Base-by-base conservation (phyloP, 2,329 filamentous ascomycete species). In the Beauveria sp. region DNA sequence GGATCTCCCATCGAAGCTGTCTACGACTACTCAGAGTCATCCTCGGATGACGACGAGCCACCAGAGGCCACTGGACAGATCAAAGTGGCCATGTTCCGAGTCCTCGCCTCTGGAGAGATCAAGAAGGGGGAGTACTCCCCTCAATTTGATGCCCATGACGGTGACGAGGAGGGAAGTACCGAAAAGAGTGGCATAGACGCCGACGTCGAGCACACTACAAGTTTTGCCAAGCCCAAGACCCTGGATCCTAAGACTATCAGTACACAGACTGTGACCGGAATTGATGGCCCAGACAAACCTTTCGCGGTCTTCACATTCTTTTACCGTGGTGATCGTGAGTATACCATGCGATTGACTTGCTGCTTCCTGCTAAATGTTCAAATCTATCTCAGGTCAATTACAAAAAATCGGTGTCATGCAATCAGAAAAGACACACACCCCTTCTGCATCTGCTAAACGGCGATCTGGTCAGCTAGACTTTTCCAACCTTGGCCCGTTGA, bases 221-320 rank as follows among this genome's bases (percentile, higher is more conserved):
- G 93, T 72, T 98, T 98, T 74, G 93, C 93, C 10, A 96, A 97
- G 77, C 93, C 93, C 16, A 98, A 97, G 81, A 89, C 91, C 1
- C 81, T 97, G 58, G 96, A 98, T 76, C 93, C 93, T 0, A 97
- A 97, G 77, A 92, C 91, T 2, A 99, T 99, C 71, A 98, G 93
- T 71, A 99, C 95, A 3, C 95, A 99, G 76, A 99, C 95, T 0
- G 95, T 99, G n/a, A 98, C 95, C 9, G 95, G 93, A 20, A 96
- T 98, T 65, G 95, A 99, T 73, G 91, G 92, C 0, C 92, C 93
- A 22, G 93, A 98, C 65, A 95, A 93, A 75, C 95, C 96, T 3
- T 99, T 96, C 76, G 95, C 95, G 4, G 88, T 90, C 9, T 99
- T 99, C 74, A 98, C 96, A 30, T 99, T 99, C 74, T 91, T 98